Base-by-base conservation (phyloP, 495 filamentous ascomycete genomes). In the Talaromyces wortmannii region DNA sequence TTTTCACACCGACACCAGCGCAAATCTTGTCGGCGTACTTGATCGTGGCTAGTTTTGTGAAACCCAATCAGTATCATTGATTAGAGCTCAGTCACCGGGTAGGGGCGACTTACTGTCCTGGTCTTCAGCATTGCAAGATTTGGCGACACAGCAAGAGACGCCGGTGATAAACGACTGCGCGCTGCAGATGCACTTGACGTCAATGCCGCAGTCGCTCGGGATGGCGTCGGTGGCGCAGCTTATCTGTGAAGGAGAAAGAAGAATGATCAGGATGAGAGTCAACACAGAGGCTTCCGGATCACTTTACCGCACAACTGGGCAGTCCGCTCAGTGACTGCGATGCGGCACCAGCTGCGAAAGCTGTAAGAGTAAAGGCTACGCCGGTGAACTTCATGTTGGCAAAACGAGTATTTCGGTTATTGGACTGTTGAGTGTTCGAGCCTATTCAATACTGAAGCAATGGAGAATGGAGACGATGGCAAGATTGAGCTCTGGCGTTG, bases 111-210 rank as follows among this genome's bases (percentile, higher is more conserved):
- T 74, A 86, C 84, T 64, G 18, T 78, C 42, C 64, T 88, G 80
- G 42, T 88, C 85, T 0, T 66, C 65, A 1, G 55, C 7, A 45
- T 65, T 57, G 68, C 90, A 95, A 8, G 55, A 64, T 3, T 60
- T 63, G 23, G 67, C 63, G 6, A 95, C 73, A 64, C 90, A 95
- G 74, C 85, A 88, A 31, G 82, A 70, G 55, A 94, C 82, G 32
- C 67, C 58, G 36, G 46, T 59, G 55, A 95, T 74, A 73, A 89
- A 88, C 7, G 65, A 63, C 6, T 66, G 59, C 66, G 79, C 72
- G 10, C 56, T 60, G 72, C 90, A 95, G 61, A 92, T 89, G 66
- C 90, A 95, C 40, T 67, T 60, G 57, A 83, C 63, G 55, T 90
- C 79, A 13, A 59, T 52, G 12, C 72, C 68, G 68, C 89, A 91